Percentiles rank a stretch among this genome's conserved stretches.
Evolutionary conservation across 2,329 filamentous ascomycete species (phyloP).

Genomic region (Diplodia scrobiculata): DNA sequence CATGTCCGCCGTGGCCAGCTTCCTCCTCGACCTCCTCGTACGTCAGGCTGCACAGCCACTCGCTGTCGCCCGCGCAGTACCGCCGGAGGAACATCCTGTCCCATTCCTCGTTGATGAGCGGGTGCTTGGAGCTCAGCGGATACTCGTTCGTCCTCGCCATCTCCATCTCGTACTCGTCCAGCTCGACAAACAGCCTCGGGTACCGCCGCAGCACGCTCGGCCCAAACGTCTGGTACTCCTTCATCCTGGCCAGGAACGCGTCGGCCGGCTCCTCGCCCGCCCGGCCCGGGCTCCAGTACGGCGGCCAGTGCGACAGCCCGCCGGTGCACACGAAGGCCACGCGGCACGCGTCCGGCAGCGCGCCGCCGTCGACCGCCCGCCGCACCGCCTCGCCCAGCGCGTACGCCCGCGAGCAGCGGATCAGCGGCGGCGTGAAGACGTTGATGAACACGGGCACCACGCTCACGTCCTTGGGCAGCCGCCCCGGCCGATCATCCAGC

Average conservation of each 20-base stretch:
- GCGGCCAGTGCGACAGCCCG: constrained; percentile 39
- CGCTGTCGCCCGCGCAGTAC: constrained; percentile 33
- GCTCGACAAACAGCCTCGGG: constrained; percentile 37
- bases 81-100: constrained; percentile 36
- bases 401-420: constrained; percentile 39
- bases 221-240: constrained; percentile 38
- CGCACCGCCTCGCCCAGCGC: constrained; percentile 39
- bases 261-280: constrained; percentile 36
- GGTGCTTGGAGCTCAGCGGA: constrained; percentile 38
- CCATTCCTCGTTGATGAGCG: constrained; percentile 39
- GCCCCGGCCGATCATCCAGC: constrained; percentile 28
- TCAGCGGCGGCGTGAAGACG: constrained; percentile 39
- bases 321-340: constrained; percentile 30
- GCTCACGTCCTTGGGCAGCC: constrained; percentile 31
- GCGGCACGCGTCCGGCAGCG: constrained; percentile 24
- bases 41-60: constrained; percentile 33
- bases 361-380: constrained; percentile 1
- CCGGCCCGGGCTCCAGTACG: constrained; percentile 38
- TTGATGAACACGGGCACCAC: constrained; percentile 39
- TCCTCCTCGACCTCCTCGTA: constrained; percentile 35
- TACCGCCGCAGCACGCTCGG: constrained; percentile 34
- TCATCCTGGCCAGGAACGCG: constrained; percentile 39
- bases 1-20: constrained; percentile 34
- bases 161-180: constrained; percentile 41
- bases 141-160: constrained; percentile 40